phyloP scores from a whole-genome alignment of 768 basidiomycete genomes.

The Candolleomyces aberdarensis region DNA sequence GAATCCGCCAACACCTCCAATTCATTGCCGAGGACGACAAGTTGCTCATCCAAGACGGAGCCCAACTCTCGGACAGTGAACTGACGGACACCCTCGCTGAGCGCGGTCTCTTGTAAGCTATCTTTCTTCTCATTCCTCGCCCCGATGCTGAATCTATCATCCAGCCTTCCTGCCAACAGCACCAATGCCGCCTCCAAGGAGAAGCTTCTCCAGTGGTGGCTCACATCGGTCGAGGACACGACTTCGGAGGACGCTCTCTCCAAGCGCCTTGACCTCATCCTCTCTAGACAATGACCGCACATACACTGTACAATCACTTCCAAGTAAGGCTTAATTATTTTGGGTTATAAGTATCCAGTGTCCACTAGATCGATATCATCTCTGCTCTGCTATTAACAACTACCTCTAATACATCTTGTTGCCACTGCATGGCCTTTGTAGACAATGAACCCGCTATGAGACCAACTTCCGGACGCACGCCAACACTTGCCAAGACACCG shows the following conservation, averaged over 20 bases:
- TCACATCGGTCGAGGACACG: slow-evolving; percentile 42
- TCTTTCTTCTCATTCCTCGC: not conserved
- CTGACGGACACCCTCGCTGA: slow-evolving; percentile 67
- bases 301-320: not conserved
- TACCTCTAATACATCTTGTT: not conserved
- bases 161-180: slow-evolving; percentile 24
- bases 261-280: slow-evolving; percentile 50
- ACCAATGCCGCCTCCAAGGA: slow-evolving; percentile 43
- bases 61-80: slow-evolving; percentile 48
- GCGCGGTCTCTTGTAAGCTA: slow-evolving; percentile 64
- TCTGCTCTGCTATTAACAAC: not conserved
- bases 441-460: not conserved
- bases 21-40: slow-evolving; percentile 63
- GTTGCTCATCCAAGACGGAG: slow-evolving; percentile 50
- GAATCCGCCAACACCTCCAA: slow-evolving; percentile 37
- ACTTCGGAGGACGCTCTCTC: slow-evolving; percentile 36
- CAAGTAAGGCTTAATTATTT: not conserved
- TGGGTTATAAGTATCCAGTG: not conserved
- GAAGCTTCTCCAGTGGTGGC: slow-evolving; percentile 61
- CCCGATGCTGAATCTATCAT: not conserved
- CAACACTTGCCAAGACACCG: slow-evolving; percentile 55
- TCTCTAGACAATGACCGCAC: slow-evolving; percentile 20
- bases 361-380: not conserved
- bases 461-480: slow-evolving; percentile 39
- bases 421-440: not conserved